These are phyloP conservation scores for Fraxinus anomala DNA, from an alignment of 257 asterid species.

Conservation along the genomic window DNA sequence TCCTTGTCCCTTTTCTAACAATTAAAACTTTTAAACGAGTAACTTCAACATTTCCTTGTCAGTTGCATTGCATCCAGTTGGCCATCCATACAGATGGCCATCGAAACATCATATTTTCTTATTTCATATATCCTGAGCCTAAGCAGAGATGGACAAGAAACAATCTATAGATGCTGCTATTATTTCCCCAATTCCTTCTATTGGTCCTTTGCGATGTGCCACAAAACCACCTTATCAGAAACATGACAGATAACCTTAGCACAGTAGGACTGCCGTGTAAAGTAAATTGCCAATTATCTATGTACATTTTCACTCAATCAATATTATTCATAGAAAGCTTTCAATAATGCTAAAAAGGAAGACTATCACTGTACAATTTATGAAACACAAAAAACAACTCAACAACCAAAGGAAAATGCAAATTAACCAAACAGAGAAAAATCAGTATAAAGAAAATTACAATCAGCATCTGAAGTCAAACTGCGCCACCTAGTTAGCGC, in stretches of 20 bases:
- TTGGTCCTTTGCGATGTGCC: slow-evolving; percentile 1
- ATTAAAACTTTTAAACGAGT: neutral
- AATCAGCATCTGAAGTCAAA: slow-evolving; percentile 44
- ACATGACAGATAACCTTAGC: neutral
- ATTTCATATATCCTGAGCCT: neutral
- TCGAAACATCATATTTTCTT: neutral
- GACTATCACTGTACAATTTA: neutral
- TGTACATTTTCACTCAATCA: neutral
- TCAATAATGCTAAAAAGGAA: neutral
- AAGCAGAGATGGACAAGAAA: slow-evolving; percentile 12
- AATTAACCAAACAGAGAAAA: slow-evolving; percentile 6
- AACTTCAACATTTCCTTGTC: neutral
- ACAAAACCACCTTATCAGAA: neutral
- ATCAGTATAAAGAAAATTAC: slow-evolving; percentile 39
- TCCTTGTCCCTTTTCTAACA: neutral
- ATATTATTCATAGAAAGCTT: neutral
- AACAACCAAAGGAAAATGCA: slow-evolving; percentile 18
- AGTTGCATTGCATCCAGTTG: neutral
- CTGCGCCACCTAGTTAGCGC: slow-evolving; percentile 38
- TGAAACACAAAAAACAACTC: neutral
- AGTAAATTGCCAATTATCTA: slow-evolving; percentile 8
- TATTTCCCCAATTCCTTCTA: slow-evolving; percentile 4
- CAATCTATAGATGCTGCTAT: slow-evolving; percentile 13
- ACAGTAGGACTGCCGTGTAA: neutral
- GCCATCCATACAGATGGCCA: neutral